Evolutionary conservation across 345 rosid genomes (phyloP), one percentile per base, ranked within the genome.

Genomic region (Gossypium anomalum): DNA sequence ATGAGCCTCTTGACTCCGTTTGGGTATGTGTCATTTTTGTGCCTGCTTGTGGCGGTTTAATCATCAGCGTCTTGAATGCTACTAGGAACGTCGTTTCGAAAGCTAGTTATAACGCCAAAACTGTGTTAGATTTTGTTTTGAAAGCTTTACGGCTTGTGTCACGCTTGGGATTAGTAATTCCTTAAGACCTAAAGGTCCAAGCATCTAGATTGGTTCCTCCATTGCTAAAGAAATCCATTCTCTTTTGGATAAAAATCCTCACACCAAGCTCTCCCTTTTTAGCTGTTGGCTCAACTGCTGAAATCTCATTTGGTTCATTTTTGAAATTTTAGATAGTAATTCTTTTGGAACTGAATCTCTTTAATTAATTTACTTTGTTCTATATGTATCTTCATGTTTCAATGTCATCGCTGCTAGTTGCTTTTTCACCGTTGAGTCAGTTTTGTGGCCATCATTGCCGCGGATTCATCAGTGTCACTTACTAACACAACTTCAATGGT

Each of bases 111-210:
- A 23, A 25, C 23, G 76, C 77, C 51, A 79, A 78, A 81, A 84
- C 82, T 1, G 87, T 83, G 16, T 17, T 92, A 74, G 83, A 83
- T 70, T 92, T 93, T 10, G 49, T 94, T 65, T 75, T 92, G 53
- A 94, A 94, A 77, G 81, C 97, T 2, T 81, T 83, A 62, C 97
- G 7, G 97, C 97, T 53, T 89, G 93, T 77, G 85, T 92, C 69
- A 94, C 98, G 14, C 93, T 94, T 5, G 97, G 97, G 8, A 92
- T 94, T 12, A 97, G 98, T 9, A 92, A 92, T 79, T 94, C 98
- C 8, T 80, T 94, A 64, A 97, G 98, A 2, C 97, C 98, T 2
- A 97, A 94, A 86, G 97, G 98, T 67, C 97, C 97, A 13, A 90
- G 96, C 73, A 93, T 94, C 27, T 94, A 94, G 84, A 92, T 94